Conservation (phyloP, 1,284 basidiomycete genomes). For the Ustilago xerochloae region DNA sequence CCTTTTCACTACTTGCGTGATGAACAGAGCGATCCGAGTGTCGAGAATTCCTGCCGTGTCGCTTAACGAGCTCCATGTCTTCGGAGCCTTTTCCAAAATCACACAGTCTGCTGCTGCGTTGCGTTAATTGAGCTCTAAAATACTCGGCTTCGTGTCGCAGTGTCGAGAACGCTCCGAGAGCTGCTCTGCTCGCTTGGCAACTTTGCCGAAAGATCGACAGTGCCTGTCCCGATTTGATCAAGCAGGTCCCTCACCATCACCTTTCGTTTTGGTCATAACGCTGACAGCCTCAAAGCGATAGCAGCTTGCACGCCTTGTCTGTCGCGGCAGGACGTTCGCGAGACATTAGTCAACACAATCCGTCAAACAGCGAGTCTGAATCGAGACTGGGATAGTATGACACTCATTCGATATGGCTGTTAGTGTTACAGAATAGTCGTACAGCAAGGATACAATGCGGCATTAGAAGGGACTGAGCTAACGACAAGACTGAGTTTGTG, state of each 20-base stretch:
- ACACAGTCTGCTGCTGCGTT: background rate
- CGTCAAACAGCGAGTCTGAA: too few species aligned
- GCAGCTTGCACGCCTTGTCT: background rate
- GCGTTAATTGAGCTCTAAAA: background rate
- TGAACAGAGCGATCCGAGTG: background rate
- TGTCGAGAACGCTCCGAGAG: background rate
- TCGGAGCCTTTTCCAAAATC: slow-evolving; percentile 3
- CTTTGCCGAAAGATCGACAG: background rate
- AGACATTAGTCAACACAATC: too few species aligned
- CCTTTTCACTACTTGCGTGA: slow-evolving; percentile 5
- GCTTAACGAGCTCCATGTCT: background rate
- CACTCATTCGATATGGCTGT: background rate
- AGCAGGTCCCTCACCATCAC: too few species aligned
- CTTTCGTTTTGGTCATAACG: too few species aligned
- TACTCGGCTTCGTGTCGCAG: background rate
- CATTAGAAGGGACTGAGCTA: background rate
- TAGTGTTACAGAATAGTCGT: background rate
- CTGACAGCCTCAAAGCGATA: too few species aligned
- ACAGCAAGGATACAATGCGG: background rate
- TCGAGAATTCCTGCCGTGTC: background rate
- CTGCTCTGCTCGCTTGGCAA: background rate
- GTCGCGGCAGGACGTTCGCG: too few species aligned
- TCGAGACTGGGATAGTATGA: background rate
- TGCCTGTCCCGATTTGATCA: too few species aligned
- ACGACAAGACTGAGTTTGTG: background rate